Base-by-base conservation (phyloP, 2,329 filamentous ascomycete species). In the Colletotrichum sp. region DNA sequence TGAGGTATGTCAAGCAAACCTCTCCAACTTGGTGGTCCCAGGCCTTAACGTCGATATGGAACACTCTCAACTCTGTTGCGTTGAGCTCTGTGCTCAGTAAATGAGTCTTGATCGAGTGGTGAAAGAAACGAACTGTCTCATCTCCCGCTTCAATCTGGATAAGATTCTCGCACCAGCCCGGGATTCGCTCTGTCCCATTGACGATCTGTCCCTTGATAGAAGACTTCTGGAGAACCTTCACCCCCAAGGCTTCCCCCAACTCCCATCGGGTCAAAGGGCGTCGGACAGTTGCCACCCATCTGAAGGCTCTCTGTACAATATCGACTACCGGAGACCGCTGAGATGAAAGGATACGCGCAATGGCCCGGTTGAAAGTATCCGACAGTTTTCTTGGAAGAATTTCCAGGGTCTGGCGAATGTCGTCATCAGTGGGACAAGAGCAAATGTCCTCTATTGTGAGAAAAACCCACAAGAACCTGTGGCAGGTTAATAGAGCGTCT, bases 401-500 rank as follows among this genome's bases (percentile, higher is more conserved):
- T 3, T 28, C 1, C 0, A 59, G 4, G 0, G 55, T 19, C 3
- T 59, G 7, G 0, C 8, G 25, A 6, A 59, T 59, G 4, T 59
- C 22, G 2, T 9, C 0, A 19, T 59, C 15, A 0, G 8, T 59
- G 0, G 22, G 4, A 0, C 55, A 27, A 1, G 25, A 27, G 7
- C 55, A 59, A 0, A 59, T 28, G 55, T 59, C 15, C 2, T 59
- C 55, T 0, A 59, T 4, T 6, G 55, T 6, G 1, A 6, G 2
- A 1, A 11, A 59, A 0, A 19, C 60, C 60, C 60, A 64, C 0
- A 64, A 2, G 6, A 64, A 64, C 60, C 60, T 64, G 5, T 0
- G 3, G 0, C 0, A 6, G 12, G 8, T 36, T 1, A 64, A 0
- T 6, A 8, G 7, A 5, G 0, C 6, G 0, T 5, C 3, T 1